Conservation (phyloP, 352 stramenopile species). For the Sclerospora graminicola region DNA sequence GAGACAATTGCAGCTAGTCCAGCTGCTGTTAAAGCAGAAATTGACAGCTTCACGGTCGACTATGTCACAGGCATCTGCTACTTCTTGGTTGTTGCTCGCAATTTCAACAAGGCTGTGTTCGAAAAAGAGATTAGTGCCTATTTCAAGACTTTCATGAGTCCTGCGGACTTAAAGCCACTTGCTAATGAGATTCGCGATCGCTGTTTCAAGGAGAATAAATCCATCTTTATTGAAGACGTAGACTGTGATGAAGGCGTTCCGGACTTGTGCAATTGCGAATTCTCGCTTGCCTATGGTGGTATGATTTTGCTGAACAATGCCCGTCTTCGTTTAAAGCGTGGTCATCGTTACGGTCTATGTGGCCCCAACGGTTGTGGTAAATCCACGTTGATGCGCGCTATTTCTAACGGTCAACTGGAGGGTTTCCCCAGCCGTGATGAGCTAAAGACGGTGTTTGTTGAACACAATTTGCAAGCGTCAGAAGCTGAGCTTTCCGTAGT, state of each 20-base stretch:
- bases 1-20: slow-evolving; percentile 73
- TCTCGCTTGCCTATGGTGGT: slow-evolving; percentile 94
- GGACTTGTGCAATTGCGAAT: slow-evolving; percentile 98
- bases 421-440: slow-evolving; percentile 92
- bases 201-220: slow-evolving; percentile 87
- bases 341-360: slow-evolving; percentile 91
- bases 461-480: slow-evolving; percentile 94
- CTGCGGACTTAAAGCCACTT: slow-evolving; percentile 51
- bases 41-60: slow-evolving; percentile 88
- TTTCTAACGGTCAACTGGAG: slow-evolving; percentile 93
- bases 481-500: slow-evolving; percentile 75
- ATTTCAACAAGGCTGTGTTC: slow-evolving; percentile 93
- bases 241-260: slow-evolving; percentile 95
- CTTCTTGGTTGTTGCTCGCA: slow-evolving; percentile 84
- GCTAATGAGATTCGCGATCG: slow-evolving; percentile 70
- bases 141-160: slow-evolving; percentile 78
- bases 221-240: slow-evolving; percentile 90
- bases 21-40: slow-evolving; percentile 76
- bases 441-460: slow-evolving; percentile 95
- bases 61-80: slow-evolving; percentile 75
- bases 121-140: slow-evolving; percentile 86
- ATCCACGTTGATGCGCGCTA: slow-evolving; percentile 95
- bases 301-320: slow-evolving; percentile 90
- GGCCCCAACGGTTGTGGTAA: slow-evolving; percentile 90
- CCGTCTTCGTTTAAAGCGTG: slow-evolving; percentile 86